phyloP scores from a whole-genome alignment of 306 rosid genomes.

The Trifolium dubium region DNA sequence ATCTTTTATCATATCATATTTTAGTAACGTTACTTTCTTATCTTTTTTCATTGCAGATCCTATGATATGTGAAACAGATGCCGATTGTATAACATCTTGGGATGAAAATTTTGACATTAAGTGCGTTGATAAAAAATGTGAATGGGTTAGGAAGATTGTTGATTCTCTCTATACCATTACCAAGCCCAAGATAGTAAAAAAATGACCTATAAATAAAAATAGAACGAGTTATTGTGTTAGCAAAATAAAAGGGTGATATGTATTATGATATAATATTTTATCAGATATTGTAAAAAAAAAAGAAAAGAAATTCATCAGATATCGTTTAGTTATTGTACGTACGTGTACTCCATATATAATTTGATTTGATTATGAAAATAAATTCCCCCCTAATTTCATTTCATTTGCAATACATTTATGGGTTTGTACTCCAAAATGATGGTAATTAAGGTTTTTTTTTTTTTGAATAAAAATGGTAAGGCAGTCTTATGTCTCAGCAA shows the following conservation, averaged over 20 bases:
- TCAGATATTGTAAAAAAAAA: too few species aligned
- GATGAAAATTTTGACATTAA: background rate
- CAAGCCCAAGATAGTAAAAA: background rate
- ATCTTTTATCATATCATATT: background rate
- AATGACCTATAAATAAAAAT: background rate
- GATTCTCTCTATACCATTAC: background rate
- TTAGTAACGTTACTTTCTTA: too few species aligned
- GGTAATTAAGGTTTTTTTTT: too few species aligned
- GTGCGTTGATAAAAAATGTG: background rate
- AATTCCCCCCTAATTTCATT: too few species aligned
- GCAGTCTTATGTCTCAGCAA: too few species aligned
- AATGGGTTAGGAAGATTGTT: background rate
- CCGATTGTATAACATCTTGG: background rate
- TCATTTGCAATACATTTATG: too few species aligned
- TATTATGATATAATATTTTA: too few species aligned
- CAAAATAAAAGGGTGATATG: background rate
- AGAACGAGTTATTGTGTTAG: background rate
- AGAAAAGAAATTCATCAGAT: too few species aligned
- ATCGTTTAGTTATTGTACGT: background rate
- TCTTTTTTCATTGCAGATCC: background rate
- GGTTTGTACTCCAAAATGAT: too few species aligned
- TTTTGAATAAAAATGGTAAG: too few species aligned
- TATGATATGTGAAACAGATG: background rate
- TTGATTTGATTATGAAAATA: too few species aligned
- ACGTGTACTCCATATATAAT: too few species aligned